Evolutionary conservation across 495 filamentous ascomycete species (phyloP).

Genomic region (Emericellopsis terricola): DNA sequence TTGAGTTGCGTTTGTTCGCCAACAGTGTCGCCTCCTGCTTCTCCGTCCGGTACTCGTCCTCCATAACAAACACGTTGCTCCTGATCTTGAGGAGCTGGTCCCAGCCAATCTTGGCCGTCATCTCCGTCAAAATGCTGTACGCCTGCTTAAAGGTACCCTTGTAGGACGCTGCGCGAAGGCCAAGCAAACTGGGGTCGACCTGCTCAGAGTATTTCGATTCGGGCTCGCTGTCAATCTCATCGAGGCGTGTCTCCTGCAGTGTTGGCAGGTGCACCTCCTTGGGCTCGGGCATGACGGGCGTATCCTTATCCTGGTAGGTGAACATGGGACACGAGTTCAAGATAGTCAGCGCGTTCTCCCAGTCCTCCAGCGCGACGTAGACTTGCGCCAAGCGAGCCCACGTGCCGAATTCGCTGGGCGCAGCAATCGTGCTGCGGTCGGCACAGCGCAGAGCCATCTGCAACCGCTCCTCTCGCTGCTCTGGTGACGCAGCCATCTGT

Average conservation of each 20-base stretch:
- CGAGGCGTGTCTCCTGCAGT: slow-evolving; percentile 74
- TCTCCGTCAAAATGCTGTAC: slow-evolving; percentile 83
- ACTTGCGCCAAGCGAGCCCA: slow-evolving; percentile 90
- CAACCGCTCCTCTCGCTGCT: slow-evolving; percentile 38
- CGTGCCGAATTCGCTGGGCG: slow-evolving; percentile 90
- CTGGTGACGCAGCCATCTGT: slow-evolving; percentile 21
- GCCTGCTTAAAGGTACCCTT: slow-evolving; percentile 91
- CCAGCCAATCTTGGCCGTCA: slow-evolving; percentile 92
- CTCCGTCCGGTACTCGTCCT: slow-evolving; percentile 90
- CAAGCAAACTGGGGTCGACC: slow-evolving; percentile 73
- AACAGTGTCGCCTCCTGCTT: slow-evolving; percentile 46
- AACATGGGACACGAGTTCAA: slow-evolving; percentile 99
- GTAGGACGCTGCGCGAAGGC: slow-evolving; percentile 72
- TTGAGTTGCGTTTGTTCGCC: slow-evolving; percentile 45
- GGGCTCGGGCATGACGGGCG: slow-evolving; percentile 83
- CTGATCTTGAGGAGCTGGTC: slow-evolving; percentile 83
- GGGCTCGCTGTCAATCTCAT: slow-evolving; percentile 84
- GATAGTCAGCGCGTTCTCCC: slow-evolving; percentile 82
- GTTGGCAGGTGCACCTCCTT: slow-evolving; percentile 72
- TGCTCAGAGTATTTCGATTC: slow-evolving; percentile 64
- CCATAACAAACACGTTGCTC: slow-evolving; percentile 98
- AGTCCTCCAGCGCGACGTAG: slow-evolving; percentile 81
- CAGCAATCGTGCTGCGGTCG: slow-evolving; percentile 81
- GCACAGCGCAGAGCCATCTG: slow-evolving; percentile 80
- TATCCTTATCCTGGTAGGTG: slow-evolving; percentile 95